Conservation (phyloP, 1,284 basidiomycete genomes). For the Ceratobasidium sp. region DNA sequence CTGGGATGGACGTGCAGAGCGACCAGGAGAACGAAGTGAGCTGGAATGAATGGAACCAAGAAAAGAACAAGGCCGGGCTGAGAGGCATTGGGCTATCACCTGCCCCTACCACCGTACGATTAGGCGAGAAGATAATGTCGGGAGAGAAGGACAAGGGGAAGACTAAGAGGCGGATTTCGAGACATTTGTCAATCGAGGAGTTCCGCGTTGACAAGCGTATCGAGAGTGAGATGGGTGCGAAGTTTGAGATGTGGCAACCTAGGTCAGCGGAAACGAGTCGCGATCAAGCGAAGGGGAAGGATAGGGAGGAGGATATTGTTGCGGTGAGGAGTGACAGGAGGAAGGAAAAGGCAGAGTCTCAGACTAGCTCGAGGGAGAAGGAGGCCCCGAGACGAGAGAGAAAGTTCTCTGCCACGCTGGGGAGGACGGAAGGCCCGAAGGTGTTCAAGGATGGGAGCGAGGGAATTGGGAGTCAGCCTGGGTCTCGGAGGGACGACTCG, state of each 20-base stretch:
- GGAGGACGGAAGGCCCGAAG: not conserved
- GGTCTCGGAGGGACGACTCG: not conserved
- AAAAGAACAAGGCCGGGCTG: constrained; percentile 31
- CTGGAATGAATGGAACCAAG: constrained; percentile 17
- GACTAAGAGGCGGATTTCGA: not conserved
- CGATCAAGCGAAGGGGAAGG: not conserved
- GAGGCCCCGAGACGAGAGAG: not conserved
- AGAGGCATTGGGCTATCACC: constrained; percentile 2
- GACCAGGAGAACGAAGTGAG: constrained; percentile 17
- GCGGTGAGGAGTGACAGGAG: too few relatives aligned
- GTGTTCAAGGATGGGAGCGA: too few relatives aligned
- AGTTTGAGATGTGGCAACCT: constrained; percentile 18
- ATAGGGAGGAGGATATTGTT: not conserved
- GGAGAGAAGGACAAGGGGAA: too few relatives aligned
- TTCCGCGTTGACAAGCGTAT: not conserved
- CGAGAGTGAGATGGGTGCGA: constrained; percentile 1
- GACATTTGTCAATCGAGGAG: constrained; percentile 41
- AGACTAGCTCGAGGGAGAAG: too few relatives aligned
- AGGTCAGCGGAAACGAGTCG: not conserved
- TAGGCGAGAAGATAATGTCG: not conserved
- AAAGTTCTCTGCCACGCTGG: not conserved
- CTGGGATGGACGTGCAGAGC: constrained; percentile 6
- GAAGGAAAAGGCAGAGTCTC: too few relatives aligned
- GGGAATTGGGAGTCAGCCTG: too few relatives aligned
- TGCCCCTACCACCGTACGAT: not conserved